Evolutionary conservation across 2,329 filamentous ascomycete species (phyloP), one percentile per base, ranked within the genome.

Genomic region (Xylaria sp.): DNA sequence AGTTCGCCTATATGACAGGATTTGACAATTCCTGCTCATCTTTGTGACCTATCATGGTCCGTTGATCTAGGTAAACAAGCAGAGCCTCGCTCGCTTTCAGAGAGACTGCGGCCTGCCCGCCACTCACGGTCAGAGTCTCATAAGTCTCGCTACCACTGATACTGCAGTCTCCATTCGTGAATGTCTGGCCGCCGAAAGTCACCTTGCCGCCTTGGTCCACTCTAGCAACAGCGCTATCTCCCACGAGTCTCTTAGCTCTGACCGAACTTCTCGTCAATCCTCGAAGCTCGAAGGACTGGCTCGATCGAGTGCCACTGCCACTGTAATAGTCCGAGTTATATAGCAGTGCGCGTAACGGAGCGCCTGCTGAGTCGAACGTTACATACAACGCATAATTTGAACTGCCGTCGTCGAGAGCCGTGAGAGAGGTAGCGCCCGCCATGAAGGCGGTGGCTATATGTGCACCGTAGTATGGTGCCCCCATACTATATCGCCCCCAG

Each of bases 391-490:
- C 84, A 41, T 84, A 84, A 18, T 78, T 75, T 0, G 72, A 79
- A 9, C 65, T 77, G n/a, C 81, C 79, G 28, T 77, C 78, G 63
- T 87, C 85, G 20, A 86, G 75, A 0, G 81, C 80, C 0, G 83
- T 80, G 56, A 87, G 76, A 50, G 81, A 74, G n/a, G 79, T 74
- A 0, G 81, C 83, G 0, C 80, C 78, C 1, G 83, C 82, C 32
- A 86, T 73, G 0, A 83, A 75, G n/a, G 82, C 80, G 2, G 81
- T 80, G 1, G 84, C 83, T 3, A 81, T 81, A 55, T 83, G 83
- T 0, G 84, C 85, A 4, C 85, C 85, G 64, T 84, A 86, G 72
- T 86, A 87, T 0, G 85, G 84, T 0, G 83, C 80, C 0, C 83
- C 83, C 79, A 85, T 85, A 48, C 75, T 79, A 70, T 85, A 83